Conservation (phyloP, 2,329 filamentous ascomycete genomes). For the Epichloe amarillans region DNA sequence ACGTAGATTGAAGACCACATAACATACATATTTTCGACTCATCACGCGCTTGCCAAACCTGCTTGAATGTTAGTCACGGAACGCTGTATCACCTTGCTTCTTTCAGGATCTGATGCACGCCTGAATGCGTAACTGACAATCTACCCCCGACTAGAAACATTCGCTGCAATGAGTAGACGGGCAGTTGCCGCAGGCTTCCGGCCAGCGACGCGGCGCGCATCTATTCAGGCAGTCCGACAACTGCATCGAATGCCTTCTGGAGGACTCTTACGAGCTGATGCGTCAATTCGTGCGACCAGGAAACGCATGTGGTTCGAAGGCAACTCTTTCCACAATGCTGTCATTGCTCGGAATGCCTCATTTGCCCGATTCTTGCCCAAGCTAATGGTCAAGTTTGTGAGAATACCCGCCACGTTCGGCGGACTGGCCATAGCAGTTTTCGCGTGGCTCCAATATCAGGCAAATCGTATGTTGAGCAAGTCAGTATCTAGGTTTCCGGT, state of each 20-base stretch:
- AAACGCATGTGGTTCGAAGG: slow-evolving; percentile 64
- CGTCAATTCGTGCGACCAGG: slow-evolving; percentile 45
- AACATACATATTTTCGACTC: background rate
- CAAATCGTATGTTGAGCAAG: slow-evolving; percentile 52
- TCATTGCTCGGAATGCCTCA: slow-evolving; percentile 48
- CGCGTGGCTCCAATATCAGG: slow-evolving; percentile 94
- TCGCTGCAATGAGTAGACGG: slow-evolving; percentile 21
- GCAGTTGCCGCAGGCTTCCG: slow-evolving; percentile 56
- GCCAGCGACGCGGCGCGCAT: slow-evolving; percentile 50
- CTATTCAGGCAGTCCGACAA: slow-evolving; percentile 43
- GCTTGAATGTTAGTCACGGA: background rate
- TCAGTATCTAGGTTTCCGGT: background rate
- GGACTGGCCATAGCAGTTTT: slow-evolving; percentile 75
- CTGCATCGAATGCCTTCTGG: slow-evolving; percentile 55
- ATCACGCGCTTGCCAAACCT: background rate
- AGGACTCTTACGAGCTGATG: slow-evolving; percentile 55
- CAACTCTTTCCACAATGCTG: slow-evolving; percentile 73
- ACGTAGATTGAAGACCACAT: background rate
- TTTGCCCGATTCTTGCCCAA: slow-evolving; percentile 63
- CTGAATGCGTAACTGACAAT: slow-evolving; percentile 1
- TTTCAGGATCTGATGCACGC: background rate
- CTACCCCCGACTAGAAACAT: background rate
- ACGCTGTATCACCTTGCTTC: background rate
- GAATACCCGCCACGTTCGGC: slow-evolving; percentile 83
- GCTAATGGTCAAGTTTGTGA: slow-evolving; percentile 76